These are phyloP conservation scores for Kingdonia uniflora DNA, from an alignment of 164 flowering plant species.

Conservation along the genomic window DNA sequence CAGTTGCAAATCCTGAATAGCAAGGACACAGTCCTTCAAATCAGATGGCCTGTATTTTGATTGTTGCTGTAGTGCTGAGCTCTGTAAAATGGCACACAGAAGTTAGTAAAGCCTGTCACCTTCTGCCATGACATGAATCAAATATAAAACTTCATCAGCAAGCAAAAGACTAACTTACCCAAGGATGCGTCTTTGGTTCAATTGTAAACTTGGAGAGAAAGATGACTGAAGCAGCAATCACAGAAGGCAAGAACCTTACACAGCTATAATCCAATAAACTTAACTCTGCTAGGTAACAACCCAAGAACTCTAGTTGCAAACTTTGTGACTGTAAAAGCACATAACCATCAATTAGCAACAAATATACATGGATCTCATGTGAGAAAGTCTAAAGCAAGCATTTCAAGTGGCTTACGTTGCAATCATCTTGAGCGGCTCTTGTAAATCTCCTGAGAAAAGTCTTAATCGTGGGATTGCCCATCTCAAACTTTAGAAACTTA, in stretches of 20 bases:
- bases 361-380: neutral
- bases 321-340: slow-evolving; percentile 34
- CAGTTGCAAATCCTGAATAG: slow-evolving; percentile 48
- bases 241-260: slow-evolving; percentile 61
- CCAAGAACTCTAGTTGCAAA: slow-evolving; percentile 61
- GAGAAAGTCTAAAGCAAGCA: neutral
- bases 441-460: slow-evolving; percentile 58
- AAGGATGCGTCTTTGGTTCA: slow-evolving; percentile 45
- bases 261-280: slow-evolving; percentile 64
- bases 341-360: neutral
- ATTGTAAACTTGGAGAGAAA: slow-evolving; percentile 52
- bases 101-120: neutral
- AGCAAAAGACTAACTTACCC: slow-evolving; percentile 28
- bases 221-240: slow-evolving; percentile 66
- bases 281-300: slow-evolving; percentile 68
- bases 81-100: slow-evolving; percentile 22
- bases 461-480: slow-evolving; percentile 57
- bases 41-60: slow-evolving; percentile 53
- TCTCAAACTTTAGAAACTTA: slow-evolving; percentile 43
- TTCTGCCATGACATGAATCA: neutral
- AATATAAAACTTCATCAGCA: neutral
- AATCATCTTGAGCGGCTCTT: slow-evolving; percentile 38
- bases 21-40: slow-evolving; percentile 46
- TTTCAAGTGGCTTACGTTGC: slow-evolving; percentile 24
- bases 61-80: slow-evolving; percentile 20